Evolutionary conservation across 495 filamentous ascomycete genomes (phyloP).

Genomic region (Aspergillus diversus): DNA sequence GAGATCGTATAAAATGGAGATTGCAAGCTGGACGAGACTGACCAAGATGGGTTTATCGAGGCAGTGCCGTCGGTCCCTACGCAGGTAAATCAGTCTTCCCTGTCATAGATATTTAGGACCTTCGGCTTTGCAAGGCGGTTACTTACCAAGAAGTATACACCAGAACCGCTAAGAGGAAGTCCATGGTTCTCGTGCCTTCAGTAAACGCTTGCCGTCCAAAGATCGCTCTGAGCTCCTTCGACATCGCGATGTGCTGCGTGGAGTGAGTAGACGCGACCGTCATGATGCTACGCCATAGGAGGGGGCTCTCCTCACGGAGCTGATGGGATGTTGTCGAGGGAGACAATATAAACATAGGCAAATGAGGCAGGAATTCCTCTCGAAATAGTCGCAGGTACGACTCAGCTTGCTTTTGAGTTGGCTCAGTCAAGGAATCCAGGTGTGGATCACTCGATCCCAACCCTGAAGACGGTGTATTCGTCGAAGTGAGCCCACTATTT

Average conservation of each 20-base stretch:
- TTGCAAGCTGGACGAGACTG: conserved; percentile 6
- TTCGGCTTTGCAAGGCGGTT: neutral
- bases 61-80: conserved; percentile 5
- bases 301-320: conserved; percentile 8
- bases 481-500: neutral
- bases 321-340: conserved; percentile 2
- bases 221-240: neutral
- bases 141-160: conserved; percentile 15
- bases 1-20: conserved; percentile 13
- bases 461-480: neutral
- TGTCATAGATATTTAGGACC: neutral
- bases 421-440: neutral
- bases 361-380: neutral
- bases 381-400: conserved; percentile 6
- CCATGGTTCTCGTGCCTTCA: conserved; percentile 8
- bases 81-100: neutral
- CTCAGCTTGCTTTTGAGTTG: neutral
- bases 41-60: conserved; percentile 1
- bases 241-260: conserved; percentile 9
- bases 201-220: conserved; percentile 12
- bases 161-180: conserved; percentile 9
- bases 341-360: conserved; percentile 5
- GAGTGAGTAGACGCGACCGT: conserved; percentile 9
- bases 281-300: conserved; percentile 19
- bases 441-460: neutral